These are phyloP conservation scores for Smittium culicis DNA, from an alignment of 371 early-diverging fungal genomes.

Conservation along the genomic window DNA sequence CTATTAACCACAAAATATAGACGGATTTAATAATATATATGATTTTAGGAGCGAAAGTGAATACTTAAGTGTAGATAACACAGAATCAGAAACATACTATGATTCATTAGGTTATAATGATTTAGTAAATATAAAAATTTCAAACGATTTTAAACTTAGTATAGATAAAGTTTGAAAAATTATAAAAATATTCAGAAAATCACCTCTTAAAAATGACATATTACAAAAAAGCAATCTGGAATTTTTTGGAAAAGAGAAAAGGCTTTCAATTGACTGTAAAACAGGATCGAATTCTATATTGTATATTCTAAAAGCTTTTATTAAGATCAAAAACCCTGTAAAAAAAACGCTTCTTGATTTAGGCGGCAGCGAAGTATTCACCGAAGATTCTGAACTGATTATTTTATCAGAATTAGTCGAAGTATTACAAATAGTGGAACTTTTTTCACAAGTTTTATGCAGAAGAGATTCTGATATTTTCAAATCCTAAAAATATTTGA, in stretches of 20 bases:
- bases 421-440: too few relatives aligned
- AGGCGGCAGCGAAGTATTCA: too few relatives aligned
- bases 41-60: neutral
- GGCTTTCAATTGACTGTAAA: neutral
- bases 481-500: too few relatives aligned
- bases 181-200: too few relatives aligned
- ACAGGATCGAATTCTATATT: neutral
- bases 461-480: too few relatives aligned
- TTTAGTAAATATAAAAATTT: too few relatives aligned
- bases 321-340: neutral
- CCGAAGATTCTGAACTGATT: too few relatives aligned
- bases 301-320: neutral
- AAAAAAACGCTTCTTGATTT: too few relatives aligned
- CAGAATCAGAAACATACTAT: neutral
- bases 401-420: too few relatives aligned
- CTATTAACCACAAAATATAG: neutral
- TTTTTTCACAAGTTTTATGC: too few relatives aligned
- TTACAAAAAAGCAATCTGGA: neutral
- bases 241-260: neutral
- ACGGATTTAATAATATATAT: neutral
- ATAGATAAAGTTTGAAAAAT: neutral
- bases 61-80: neutral
- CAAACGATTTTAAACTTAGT: neutral
- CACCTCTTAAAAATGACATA: neutral
- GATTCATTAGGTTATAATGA: neutral